A percentile compares a stretch with the other conserved stretches of the same genome.
These are phyloP conservation scores for Plectosphaerella plurivora DNA, from an alignment of 2,329 filamentous ascomycete genomes.

Conservation along the genomic window DNA sequence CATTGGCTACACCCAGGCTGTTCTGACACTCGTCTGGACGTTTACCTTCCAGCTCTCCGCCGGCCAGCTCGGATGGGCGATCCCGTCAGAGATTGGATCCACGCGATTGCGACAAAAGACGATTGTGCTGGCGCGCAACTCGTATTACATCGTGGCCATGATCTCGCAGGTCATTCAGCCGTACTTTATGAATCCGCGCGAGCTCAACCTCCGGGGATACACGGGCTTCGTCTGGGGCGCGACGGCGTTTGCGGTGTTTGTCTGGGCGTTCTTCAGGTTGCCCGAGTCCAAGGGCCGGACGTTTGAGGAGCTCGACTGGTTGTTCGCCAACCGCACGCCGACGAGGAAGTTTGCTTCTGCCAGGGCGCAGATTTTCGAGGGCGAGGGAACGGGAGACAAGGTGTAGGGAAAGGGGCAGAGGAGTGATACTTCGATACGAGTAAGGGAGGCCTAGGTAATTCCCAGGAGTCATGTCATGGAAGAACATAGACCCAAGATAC, in stretches of 20 bases:
- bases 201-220: slow-evolving; percentile 31
- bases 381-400: neutral
- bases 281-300: slow-evolving; percentile 19
- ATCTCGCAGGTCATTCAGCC: slow-evolving; percentile 20
- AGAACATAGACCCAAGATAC: too few species aligned
- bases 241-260: slow-evolving; percentile 8
- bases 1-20: slow-evolving; percentile 25
- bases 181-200: slow-evolving; percentile 30
- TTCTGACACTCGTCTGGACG: slow-evolving; percentile 15
- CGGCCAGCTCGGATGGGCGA: slow-evolving; percentile 15
- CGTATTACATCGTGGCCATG: slow-evolving; percentile 12
- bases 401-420: neutral
- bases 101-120: slow-evolving; percentile 26
- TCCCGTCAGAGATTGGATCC: slow-evolving; percentile 23
- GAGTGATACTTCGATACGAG: neutral
- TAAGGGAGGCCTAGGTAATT: too few species aligned
- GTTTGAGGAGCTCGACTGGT: slow-evolving; percentile 16
- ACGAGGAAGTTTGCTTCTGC: slow-evolving; percentile 2
- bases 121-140: slow-evolving; percentile 23
- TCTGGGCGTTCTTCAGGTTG: slow-evolving; percentile 17
- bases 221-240: slow-evolving; percentile 18
- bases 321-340: slow-evolving; percentile 4
- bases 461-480: too few species aligned
- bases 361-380: slow-evolving; percentile 1
- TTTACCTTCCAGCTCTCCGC: slow-evolving; percentile 8